phyloP scores from a whole-genome alignment of 768 basidiomycete species.

The Suillus discolor region DNA sequence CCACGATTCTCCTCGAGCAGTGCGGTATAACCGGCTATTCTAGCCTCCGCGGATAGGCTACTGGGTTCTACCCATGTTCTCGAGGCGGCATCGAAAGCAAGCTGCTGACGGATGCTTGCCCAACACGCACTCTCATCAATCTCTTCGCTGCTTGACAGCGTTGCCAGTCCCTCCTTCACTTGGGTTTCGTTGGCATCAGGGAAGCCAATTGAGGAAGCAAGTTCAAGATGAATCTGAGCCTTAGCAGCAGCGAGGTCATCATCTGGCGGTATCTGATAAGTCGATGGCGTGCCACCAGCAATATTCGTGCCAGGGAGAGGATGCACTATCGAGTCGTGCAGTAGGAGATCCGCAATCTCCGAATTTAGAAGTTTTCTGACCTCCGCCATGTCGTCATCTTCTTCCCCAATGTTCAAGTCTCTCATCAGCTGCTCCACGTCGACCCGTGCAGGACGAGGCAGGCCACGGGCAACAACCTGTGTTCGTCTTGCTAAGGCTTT shows the following conservation, averaged over 20 bases:
- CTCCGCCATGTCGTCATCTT: constrained; percentile 43
- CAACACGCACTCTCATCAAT: constrained; percentile 67
- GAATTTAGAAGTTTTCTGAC: constrained; percentile 69
- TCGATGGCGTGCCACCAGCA: constrained; percentile 70
- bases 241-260: constrained; percentile 72
- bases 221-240: constrained; percentile 72
- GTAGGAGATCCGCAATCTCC: constrained; percentile 78
- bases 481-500: constrained; percentile 83
- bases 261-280: constrained; percentile 77
- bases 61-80: constrained; percentile 69
- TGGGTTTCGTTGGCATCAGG: constrained; percentile 81
- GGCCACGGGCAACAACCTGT: constrained; percentile 73
- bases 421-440: constrained; percentile 66
- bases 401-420: constrained; percentile 56
- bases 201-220: constrained; percentile 80
- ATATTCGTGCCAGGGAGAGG: constrained; percentile 86
- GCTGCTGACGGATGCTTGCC: constrained; percentile 63
- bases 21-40: constrained; percentile 62
- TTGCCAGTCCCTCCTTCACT: constrained; percentile 73
- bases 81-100: constrained; percentile 61
- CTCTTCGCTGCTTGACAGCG: constrained; percentile 62
- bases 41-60: constrained; percentile 56
- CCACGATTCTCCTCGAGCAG: constrained; percentile 67
- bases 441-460: constrained; percentile 87
- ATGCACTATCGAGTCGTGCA: constrained; percentile 85